Conservation (phyloP, 306 rosid species). For the Citrullus mucosospermus region DNA sequence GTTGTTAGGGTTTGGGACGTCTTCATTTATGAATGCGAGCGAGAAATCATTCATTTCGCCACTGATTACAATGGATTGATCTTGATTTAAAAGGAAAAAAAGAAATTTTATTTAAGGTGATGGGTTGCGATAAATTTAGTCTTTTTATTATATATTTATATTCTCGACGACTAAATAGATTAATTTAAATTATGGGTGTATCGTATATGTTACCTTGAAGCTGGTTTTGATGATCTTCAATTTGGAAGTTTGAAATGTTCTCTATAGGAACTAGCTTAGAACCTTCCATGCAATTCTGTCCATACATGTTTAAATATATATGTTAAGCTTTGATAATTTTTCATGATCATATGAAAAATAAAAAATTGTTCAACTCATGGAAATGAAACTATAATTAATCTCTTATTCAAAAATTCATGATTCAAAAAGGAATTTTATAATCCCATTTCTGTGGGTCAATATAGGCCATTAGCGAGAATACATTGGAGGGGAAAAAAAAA, state of each 20-base stretch:
- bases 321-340: not conserved
- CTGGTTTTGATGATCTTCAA: slow-evolving; percentile 26
- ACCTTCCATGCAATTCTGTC: slow-evolving; percentile 58
- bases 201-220: slow-evolving; percentile 29
- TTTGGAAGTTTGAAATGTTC: slow-evolving; percentile 42
- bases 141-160: not conserved
- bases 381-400: not conserved
- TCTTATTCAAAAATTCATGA: not conserved
- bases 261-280: slow-evolving; percentile 51
- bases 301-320: not conserved
- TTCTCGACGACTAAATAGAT: not conserved
- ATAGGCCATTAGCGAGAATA: not conserved
- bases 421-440: not conserved
- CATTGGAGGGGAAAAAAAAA: not conserved
- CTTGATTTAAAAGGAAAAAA: not conserved
- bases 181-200: not conserved
- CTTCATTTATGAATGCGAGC: slow-evolving; percentile 48
- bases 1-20: slow-evolving; percentile 31
- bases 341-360: not conserved
- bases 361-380: not conserved
- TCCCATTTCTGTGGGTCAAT: not conserved
- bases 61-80: not conserved
- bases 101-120: not conserved
- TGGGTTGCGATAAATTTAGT: not conserved
- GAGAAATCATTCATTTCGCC: slow-evolving; percentile 40